Base-by-base conservation (phyloP, 495 filamentous ascomycete species). In the Eremomyces bilateralis region DNA sequence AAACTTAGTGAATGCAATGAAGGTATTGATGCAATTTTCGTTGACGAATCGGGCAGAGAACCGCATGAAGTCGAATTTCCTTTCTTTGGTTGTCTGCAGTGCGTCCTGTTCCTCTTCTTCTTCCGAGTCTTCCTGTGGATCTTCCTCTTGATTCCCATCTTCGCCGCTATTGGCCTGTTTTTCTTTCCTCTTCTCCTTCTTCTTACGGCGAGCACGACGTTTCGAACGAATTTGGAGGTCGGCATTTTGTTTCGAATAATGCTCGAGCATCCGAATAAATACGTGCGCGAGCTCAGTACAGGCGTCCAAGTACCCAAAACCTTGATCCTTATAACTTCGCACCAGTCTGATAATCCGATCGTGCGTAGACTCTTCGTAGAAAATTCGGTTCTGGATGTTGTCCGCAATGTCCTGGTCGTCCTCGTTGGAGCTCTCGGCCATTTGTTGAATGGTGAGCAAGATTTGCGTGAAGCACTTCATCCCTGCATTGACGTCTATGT, bases 391-490 rank as follows among this genome's bases (percentile, higher is more conserved):
- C 34, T 91, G 74, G 25, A 91, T 93, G 42, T 97, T 99, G 46
- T 99, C 85, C 3, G 90, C 90, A 45, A 99, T 94, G 40, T 95
- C 90, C 52, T 90, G 80, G 44, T 99, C 81, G 6, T 95, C 90
- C 41, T 94, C 85, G 17, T 80, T 62, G 0, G 69, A 67, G 0
- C 80, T 85, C 25, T 75, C 67, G 2, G 72, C 60, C 90, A 99
- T 99, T 39, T 91, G 81, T 47, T 94, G 85, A 2, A 94, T 75
- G 0, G 84, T 93, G 27, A 93, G 61, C n/a, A 97, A 61, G 31
- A 74, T 76, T 47, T 80, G 74, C 2, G 74, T 80, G 49, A 92
- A 90, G 46, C 81, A 92, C 31, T 79, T 73, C 76, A 94, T 92
- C 27, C 75, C 73, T 3, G 85, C 72, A 34, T 82, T 80, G 13